Conservation (phyloP, 208 protist species). For the Leptomonas seymouri region DNA sequence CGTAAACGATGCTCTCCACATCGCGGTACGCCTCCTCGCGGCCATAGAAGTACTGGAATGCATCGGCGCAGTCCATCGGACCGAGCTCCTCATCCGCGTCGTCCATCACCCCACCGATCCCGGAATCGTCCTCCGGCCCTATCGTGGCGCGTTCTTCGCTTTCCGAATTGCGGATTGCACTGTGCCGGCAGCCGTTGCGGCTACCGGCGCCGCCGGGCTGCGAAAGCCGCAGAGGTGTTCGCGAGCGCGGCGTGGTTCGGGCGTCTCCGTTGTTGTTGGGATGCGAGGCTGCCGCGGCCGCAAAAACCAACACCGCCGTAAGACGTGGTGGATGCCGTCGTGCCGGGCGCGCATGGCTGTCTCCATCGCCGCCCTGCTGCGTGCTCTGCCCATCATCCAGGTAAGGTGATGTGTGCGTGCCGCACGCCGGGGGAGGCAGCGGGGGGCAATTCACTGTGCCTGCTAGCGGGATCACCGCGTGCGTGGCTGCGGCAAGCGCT, state of each 20-base stretch:
- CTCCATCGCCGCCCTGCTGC: neutral
- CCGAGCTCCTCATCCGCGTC: conserved; percentile 35
- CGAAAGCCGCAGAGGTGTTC: neutral
- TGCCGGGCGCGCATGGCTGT: no score
- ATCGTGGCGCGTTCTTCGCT: no score
- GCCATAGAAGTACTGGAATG: conserved; percentile 45
- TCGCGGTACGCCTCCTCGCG: conserved; percentile 24
- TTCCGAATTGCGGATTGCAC: no score
- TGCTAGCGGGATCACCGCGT: no score
- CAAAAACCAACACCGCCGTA: no score
- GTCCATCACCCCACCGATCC: no score
- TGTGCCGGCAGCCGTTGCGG: no score
- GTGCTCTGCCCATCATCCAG: conserved; percentile 2
- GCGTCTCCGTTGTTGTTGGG: neutral
- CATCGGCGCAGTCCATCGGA: conserved; percentile 62
- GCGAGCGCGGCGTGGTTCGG: neutral
- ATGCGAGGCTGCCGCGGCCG: no score
- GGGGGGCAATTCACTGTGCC: no score
- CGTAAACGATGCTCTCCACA: conserved; percentile 41
- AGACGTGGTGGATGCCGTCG: no score
- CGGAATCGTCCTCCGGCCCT: no score
- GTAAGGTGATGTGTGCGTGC: neutral
- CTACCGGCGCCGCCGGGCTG: neutral
- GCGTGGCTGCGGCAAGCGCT: no score
- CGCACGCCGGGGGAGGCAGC: neutral